Percentiles rank a stretch among this genome's conserved stretches.
Conservation (phyloP, 2,329 filamentous ascomycete species). For the Ramularia endophylla region DNA sequence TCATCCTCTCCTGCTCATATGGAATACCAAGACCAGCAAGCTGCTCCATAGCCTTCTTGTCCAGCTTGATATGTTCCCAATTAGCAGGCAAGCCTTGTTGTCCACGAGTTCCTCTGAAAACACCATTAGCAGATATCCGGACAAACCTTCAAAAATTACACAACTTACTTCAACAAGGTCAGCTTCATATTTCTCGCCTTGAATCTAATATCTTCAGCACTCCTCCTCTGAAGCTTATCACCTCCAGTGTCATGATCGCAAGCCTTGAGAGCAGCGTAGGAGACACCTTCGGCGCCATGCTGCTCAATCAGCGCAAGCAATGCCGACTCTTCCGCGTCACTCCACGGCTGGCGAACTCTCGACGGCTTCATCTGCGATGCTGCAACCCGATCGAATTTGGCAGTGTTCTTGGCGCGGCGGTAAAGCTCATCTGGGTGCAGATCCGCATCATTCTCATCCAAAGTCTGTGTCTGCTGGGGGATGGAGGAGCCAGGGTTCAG, state of each 20-base stretch:
- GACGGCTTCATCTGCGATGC: conserved; percentile 9
- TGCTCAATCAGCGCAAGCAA: conserved; percentile 46
- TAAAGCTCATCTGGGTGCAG: conserved; percentile 7
- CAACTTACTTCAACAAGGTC: conserved; percentile 37
- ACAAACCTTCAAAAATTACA: not conserved
- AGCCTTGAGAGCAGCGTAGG: conserved; percentile 44
- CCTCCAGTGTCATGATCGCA: conserved; percentile 24
- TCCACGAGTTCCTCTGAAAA: conserved; percentile 7
- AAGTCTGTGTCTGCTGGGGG: conserved; percentile 18
- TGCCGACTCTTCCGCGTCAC: conserved; percentile 30
- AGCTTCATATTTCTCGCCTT: conserved; percentile 50
- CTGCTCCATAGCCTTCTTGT: conserved; percentile 34
- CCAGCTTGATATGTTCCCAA: conserved; percentile 40
- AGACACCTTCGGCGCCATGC: conserved; percentile 34
- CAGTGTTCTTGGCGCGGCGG: conserved; percentile 18
- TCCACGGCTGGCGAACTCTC: conserved; percentile 32
- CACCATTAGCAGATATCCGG: conserved; percentile 4
- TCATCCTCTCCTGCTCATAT: conserved; percentile 19
- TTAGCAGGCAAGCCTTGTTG: conserved; percentile 37
- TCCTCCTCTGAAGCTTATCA: conserved; percentile 32
- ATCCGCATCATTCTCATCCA: conserved; percentile 10
- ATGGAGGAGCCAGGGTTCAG: conserved; percentile 29
- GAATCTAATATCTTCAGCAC: conserved; percentile 44
- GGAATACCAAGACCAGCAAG: conserved; percentile 25
- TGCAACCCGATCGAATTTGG: conserved; percentile 18